Evolutionary conservation across 768 basidiomycete genomes (phyloP), one percentile per base, ranked within the genome.

Genomic region (Pisolithus orientalis): DNA sequence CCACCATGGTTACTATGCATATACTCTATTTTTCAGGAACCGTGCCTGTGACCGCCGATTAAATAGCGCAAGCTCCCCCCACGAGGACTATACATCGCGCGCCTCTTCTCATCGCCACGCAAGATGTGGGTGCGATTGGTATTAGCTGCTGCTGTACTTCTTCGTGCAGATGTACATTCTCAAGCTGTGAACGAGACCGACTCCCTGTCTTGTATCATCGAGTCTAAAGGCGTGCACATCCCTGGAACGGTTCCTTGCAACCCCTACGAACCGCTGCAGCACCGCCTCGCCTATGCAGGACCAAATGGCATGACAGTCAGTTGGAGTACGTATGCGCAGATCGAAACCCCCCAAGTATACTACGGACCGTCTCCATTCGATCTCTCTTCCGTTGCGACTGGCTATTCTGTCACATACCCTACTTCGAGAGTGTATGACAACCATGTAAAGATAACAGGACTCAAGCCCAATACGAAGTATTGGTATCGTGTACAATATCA

Each of bases 401-500:
- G 64, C 38, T 50, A 0, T 11, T 66, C 62, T 28, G 50, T 44
- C 44, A 65, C 64, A 4, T 65, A 63, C 46, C 57, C 58, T 14
- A 49, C 52, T 14, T 65, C 64, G 4, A 60, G 59, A 43, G 64
- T 66, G 21, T 65, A 58, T 21, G 55, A 65, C 46, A 65, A 65
- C 48, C 64, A 65, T 39, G 64, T 65, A 25, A 65, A 56, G 42
- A 29, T 65, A 31, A 64, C 58, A 5, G 62, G 58, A 9, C 57
- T 65, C 29, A 51, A 58, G n/a, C 44, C 64, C 13, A 43, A 49
- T 7, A 65, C 64, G 13, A 59, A 50, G 25, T 65, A 65, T 44
- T 65, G 64, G 64, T 65, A 65, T 39, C 62, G 62, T 24, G 53
- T 53, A 5, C 62, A 62, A 17, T 53, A 66, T 52, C 64, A 62